Evolutionary conservation across 1,284 basidiomycete genomes (phyloP).

Genomic region (Apiotrichum brassicae): DNA sequence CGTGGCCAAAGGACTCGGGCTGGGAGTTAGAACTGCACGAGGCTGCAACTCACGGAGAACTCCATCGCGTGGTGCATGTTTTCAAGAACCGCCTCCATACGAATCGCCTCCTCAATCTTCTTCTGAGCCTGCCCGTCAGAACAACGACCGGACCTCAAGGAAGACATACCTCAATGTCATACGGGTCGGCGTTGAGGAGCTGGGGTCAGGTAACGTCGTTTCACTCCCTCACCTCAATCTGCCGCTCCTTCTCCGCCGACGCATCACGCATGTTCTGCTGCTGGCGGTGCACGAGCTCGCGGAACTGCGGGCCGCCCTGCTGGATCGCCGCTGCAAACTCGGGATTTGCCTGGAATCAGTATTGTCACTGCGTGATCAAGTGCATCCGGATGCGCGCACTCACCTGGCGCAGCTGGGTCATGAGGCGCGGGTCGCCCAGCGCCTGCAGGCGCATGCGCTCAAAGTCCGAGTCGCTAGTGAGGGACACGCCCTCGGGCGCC

Average conservation of each 20-base stretch:
- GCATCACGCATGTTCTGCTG: constrained; percentile 55
- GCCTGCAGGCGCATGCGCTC: constrained; percentile 87
- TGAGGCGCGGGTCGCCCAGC: constrained; percentile 71
- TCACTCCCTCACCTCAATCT: constrained; percentile 56
- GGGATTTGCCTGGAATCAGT: constrained; percentile 65
- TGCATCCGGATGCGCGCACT: constrained; percentile 17
- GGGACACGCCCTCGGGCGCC: constrained; percentile 25
- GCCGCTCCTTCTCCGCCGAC: constrained; percentile 56
- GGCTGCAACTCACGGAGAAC: constrained; percentile 56
- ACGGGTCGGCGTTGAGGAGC: constrained; percentile 73
- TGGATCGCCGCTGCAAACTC: constrained; percentile 69
- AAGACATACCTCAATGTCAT: constrained; percentile 63
- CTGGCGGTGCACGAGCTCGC: constrained; percentile 62
- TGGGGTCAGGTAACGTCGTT: constrained; percentile 12
- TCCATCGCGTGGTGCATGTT: constrained; percentile 88
- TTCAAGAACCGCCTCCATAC: constrained; percentile 82
- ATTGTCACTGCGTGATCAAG: too few species aligned
- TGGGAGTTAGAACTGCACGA: constrained; percentile 53
- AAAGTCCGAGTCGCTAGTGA: constrained; percentile 60
- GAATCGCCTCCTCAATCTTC: constrained; percentile 88
- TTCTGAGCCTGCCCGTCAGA: constrained; percentile 55
- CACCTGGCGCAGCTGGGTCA: constrained; percentile 68
- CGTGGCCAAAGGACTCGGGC: constrained; percentile 88
- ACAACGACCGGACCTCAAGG: background rate
- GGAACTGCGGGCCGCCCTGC: constrained; percentile 64